Evolutionary conservation across 1,284 basidiomycete species (phyloP).

Genomic region (Trametes sp.): DNA sequence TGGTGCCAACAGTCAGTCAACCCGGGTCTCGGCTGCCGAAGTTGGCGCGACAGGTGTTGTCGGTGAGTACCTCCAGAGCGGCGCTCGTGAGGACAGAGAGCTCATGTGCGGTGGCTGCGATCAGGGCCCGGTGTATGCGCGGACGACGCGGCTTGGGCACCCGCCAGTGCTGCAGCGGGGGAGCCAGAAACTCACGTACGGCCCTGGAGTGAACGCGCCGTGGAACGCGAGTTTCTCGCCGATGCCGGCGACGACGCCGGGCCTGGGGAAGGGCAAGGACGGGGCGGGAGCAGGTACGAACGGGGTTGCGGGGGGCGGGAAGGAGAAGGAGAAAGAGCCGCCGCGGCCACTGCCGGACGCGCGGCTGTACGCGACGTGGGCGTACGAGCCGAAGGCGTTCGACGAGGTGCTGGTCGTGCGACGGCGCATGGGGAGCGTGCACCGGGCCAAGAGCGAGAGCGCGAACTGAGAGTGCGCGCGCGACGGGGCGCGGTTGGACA

Average conservation of each 20-base stretch:
- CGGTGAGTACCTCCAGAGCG: constrained; percentile 52
- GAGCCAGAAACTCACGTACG: constrained; percentile 66
- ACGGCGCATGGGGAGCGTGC: constrained; percentile 42
- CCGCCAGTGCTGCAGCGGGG: constrained; percentile 66
- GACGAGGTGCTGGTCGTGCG: constrained; percentile 53
- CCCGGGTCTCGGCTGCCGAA: constrained; percentile 66
- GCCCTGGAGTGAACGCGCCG: constrained; percentile 64
- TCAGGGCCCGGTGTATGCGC: constrained; percentile 60
- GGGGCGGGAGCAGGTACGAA: constrained; percentile 38
- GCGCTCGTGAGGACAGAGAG: neutral
- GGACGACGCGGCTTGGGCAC: constrained; percentile 69
- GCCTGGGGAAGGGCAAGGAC: constrained; percentile 45
- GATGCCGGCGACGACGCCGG: constrained; percentile 41
- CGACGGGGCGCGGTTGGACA: neutral
- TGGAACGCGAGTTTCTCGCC: constrained; percentile 59
- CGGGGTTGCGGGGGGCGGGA: constrained; percentile 41
- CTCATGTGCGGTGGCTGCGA: neutral
- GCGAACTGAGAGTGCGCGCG: constrained; percentile 24
- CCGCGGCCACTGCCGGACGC: constrained; percentile 67
- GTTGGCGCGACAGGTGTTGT: constrained; percentile 65
- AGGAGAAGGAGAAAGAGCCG: constrained; percentile 41
- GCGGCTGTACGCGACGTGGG: constrained; percentile 76
- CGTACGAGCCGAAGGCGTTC: constrained; percentile 72
- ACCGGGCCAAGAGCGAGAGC: constrained; percentile 38
- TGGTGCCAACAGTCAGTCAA: constrained; percentile 59